phyloP scores from a whole-genome alignment of 306 rosid species.

The Cicer pinnatifidum region DNA sequence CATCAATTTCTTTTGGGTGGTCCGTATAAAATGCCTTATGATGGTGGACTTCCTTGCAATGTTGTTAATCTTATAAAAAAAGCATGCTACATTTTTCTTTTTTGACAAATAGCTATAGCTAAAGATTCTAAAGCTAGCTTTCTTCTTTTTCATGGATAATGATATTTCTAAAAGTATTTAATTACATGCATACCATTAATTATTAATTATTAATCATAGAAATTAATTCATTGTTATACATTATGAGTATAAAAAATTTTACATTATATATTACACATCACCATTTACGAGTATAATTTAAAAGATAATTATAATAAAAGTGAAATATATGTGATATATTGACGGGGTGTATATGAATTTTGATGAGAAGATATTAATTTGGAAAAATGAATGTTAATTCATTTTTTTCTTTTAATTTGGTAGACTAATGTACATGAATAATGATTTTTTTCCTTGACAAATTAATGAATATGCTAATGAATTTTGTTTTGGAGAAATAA shows the following conservation, averaged over 20 bases:
- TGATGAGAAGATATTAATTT: conserved; percentile 17
- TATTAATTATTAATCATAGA: not conserved
- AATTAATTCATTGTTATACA: no score
- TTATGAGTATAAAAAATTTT: no score
- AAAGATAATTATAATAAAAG: no score
- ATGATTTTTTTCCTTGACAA: no score
- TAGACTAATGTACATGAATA: no score
- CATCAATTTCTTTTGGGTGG: conserved; percentile 15
- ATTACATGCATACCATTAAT: conserved; percentile 15
- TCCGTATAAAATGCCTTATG: conserved; percentile 51
- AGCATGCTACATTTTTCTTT: conserved; percentile 49
- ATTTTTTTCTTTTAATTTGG: not conserved
- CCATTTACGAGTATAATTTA: no score
- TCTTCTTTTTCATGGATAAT: conserved; percentile 37
- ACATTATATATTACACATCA: no score
- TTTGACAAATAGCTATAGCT: conserved; percentile 52
- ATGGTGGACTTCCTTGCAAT: conserved; percentile 50
- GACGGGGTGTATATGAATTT: not conserved
- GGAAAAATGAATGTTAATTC: conserved; percentile 4
- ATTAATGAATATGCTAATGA: no score
- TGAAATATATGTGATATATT: no score
- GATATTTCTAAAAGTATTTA: conserved; percentile 16
- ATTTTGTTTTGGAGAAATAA: no score
- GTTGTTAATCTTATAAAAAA: conserved; percentile 40
- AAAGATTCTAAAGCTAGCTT: conserved; percentile 41